Conservation (phyloP, 345 rosid species). For the Heritiera littoralis region DNA sequence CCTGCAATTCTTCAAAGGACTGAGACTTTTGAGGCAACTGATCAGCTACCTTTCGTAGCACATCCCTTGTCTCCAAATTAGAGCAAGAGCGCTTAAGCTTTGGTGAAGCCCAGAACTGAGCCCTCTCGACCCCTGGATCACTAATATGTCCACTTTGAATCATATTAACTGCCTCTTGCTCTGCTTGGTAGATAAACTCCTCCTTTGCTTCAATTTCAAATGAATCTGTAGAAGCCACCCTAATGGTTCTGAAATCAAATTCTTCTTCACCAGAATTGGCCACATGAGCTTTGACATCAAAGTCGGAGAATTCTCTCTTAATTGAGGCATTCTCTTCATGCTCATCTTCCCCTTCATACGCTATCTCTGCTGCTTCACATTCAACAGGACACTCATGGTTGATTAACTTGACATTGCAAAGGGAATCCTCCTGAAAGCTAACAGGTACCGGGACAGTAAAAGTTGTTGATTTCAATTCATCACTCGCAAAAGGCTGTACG, state of each 20-base stretch:
- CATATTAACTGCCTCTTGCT: conserved; percentile 26
- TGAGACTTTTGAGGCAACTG: conserved; percentile 38
- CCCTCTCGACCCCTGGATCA: conserved; percentile 73
- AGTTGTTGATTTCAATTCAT: conserved; percentile 40
- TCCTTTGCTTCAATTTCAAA: background rate
- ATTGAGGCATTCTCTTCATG: conserved; percentile 56
- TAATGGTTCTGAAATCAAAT: conserved; percentile 23
- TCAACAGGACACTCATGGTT: conserved; percentile 33
- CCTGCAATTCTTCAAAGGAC: conserved; percentile 41
- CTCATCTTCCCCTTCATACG: conserved; percentile 79
- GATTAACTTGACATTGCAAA: conserved; percentile 32
- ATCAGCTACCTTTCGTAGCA: conserved; percentile 36
- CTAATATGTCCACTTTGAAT: conserved; percentile 68
- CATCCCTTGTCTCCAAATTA: conserved; percentile 54
- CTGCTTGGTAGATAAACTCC: background rate
- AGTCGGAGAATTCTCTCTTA: conserved; percentile 56
- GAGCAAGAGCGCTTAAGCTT: conserved; percentile 83
- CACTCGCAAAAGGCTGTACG: conserved; percentile 50
- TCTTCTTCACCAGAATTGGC: conserved; percentile 32
- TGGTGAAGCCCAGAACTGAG: conserved; percentile 63
- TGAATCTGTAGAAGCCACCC: conserved; percentile 14
- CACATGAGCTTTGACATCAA: conserved; percentile 46
- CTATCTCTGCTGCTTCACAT: conserved; percentile 46
- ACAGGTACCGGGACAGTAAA: conserved; percentile 34
- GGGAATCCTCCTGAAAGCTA: conserved; percentile 22